Evolutionary conservation across 805 yeast species (phyloP).

Genomic region (Tetrapisispora nanseiensis): DNA sequence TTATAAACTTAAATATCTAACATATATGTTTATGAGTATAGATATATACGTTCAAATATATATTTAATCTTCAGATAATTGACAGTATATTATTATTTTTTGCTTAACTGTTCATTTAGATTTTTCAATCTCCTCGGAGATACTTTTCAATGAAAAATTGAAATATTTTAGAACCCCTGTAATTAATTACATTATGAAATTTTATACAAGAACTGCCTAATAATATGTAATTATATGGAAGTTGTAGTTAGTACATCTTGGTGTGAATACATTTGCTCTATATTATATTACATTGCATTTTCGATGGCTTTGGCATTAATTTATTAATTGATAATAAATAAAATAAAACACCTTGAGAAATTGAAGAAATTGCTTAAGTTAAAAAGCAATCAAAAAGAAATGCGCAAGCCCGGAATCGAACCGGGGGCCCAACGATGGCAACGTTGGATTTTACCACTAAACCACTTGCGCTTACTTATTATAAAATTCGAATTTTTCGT

Average conservation of each 20-base stretch:
- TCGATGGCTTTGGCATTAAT: too few relatives aligned
- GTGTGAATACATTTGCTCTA: background rate
- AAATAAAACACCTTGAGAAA: background rate
- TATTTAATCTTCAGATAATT: too few relatives aligned
- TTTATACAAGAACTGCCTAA: background rate
- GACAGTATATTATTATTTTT: background rate
- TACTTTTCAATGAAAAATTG: background rate
- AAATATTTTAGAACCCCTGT: background rate
- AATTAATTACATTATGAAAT: background rate
- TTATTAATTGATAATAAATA: background rate
- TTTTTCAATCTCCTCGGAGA: background rate
- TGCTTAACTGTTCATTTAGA: conserved; percentile 1
- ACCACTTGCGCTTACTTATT: conserved; percentile 4
- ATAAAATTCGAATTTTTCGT: background rate
- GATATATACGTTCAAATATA: too few relatives aligned
- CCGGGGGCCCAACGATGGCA: conserved; percentile 6
- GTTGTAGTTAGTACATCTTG: background rate
- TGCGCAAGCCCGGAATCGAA: conserved; percentile 6
- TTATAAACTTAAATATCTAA: too few relatives aligned
- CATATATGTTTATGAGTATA: too few relatives aligned
- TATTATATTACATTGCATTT: background rate
- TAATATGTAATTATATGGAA: too few relatives aligned
- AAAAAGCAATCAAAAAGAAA: background rate
- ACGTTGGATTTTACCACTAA: conserved; percentile 5
- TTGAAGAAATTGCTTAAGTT: background rate